These are phyloP conservation scores for Nicotiana otophora DNA, from an alignment of 257 asterid genomes.

Conservation along the genomic window DNA sequence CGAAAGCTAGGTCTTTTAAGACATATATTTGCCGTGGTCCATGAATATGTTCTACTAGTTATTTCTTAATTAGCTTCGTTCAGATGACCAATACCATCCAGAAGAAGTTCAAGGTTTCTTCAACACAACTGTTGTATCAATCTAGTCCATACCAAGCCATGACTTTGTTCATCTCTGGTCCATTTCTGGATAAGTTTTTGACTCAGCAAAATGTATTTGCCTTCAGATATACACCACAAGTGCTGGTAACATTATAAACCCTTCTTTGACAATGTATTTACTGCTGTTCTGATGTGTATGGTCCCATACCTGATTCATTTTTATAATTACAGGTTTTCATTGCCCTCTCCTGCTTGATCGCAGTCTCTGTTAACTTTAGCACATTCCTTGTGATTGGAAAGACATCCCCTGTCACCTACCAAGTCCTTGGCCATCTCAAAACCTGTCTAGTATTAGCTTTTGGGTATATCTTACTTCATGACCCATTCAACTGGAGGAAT, in stretches of 20 bases:
- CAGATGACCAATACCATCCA: slow-evolving; percentile 98
- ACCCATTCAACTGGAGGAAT: slow-evolving; percentile 70
- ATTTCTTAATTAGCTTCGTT: slow-evolving; percentile 46
- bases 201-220: slow-evolving; percentile 68
- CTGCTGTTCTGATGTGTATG: slow-evolving; percentile 10
- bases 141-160: slow-evolving; percentile 74
- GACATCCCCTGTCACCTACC: slow-evolving; percentile 76
- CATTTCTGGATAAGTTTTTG: slow-evolving; percentile 71
- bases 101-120: slow-evolving; percentile 74
- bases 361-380: slow-evolving; percentile 74
- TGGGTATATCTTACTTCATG: slow-evolving; percentile 52
- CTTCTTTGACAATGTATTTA: slow-evolving; percentile 1
- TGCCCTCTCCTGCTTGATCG: slow-evolving; percentile 60
- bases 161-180: slow-evolving; percentile 76
- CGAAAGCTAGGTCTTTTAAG: background rate
- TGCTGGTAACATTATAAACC: slow-evolving; percentile 42
- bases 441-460: slow-evolving; percentile 64
- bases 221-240: slow-evolving; percentile 61
- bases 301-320: slow-evolving; percentile 22
- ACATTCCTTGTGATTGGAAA: slow-evolving; percentile 74
- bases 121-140: slow-evolving; percentile 87
- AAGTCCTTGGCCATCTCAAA: slow-evolving; percentile 76
- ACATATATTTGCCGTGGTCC: background rate
- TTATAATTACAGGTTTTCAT: slow-evolving; percentile 52
- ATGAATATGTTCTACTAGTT: background rate